These are phyloP conservation scores for Schizopora paradoxa DNA, from an alignment of 1,284 basidiomycete genomes.

Conservation along the genomic window DNA sequence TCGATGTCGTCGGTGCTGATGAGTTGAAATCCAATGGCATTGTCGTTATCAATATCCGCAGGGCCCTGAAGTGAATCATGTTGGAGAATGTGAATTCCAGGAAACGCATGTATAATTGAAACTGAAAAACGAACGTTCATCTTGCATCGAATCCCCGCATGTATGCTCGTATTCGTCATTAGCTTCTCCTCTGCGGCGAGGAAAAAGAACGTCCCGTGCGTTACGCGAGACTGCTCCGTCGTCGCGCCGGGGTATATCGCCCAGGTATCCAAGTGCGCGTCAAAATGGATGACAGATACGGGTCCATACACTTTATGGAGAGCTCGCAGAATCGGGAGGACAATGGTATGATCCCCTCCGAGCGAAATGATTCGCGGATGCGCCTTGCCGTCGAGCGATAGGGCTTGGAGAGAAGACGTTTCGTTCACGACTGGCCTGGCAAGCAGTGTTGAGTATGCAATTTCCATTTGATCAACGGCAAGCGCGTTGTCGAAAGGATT, in stretches of 20 bases:
- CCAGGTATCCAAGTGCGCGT: conserved; percentile 74
- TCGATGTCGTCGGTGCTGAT: conserved; percentile 75
- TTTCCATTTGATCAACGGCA: conserved; percentile 74
- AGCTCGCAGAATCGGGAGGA: conserved; percentile 69
- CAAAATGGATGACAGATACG: conserved; percentile 77
- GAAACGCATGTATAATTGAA: not conserved
- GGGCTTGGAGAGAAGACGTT: conserved; percentile 25
- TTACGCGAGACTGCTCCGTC: conserved; percentile 59
- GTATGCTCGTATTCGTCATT: conserved; percentile 65
- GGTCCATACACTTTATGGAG: conserved; percentile 70
- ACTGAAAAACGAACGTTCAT: conserved; percentile 40
- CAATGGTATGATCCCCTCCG: conserved; percentile 78
- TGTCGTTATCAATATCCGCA: conserved; percentile 58
- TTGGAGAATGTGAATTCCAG: not conserved
- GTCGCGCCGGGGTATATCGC: conserved; percentile 44
- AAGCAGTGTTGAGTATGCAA: conserved; percentile 68
- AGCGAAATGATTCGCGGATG: conserved; percentile 72
- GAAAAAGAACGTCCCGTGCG: conserved; percentile 76
- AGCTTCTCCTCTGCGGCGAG: conserved; percentile 69
- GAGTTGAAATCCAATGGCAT: conserved; percentile 60
- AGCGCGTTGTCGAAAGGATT: conserved; percentile 70
- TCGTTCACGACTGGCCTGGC: conserved; percentile 42
- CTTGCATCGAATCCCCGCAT: conserved; percentile 76
- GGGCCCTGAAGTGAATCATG: conserved; percentile 38
- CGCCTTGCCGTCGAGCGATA: conserved; percentile 49